phyloP scores from a whole-genome alignment of 2,329 filamentous ascomycete genomes.

The Aspergillus phoenicis region DNA sequence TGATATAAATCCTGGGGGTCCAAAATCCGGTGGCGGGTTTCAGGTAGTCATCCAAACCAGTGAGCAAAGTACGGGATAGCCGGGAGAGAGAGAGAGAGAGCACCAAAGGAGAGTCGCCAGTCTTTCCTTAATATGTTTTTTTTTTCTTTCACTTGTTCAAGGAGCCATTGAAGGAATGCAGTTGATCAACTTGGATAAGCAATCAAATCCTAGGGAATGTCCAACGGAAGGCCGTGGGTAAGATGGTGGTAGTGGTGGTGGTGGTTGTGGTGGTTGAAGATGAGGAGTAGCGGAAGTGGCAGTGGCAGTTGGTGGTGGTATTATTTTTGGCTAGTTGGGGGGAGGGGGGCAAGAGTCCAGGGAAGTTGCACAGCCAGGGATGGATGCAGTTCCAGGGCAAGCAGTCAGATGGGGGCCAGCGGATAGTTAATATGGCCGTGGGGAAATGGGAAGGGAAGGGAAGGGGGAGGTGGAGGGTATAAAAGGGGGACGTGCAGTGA shows the following conservation, averaged over 20 bases:
- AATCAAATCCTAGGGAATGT: conserved; percentile 21
- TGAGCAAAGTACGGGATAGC: conserved; percentile 6
- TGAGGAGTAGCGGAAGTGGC: not conserved
- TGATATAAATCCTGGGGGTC: conserved; percentile 21
- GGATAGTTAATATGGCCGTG: conserved; percentile 5
- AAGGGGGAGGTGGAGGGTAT: not conserved
- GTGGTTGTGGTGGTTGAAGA: not conserved
- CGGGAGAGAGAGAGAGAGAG: conserved; percentile 2
- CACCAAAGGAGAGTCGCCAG: conserved; percentile 18
- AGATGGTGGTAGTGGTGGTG: not conserved
- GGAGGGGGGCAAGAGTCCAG: not conserved
- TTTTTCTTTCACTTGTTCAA: conserved; percentile 12
- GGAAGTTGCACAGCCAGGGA: conserved; percentile 21
- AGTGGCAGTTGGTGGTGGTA: conserved; percentile 5
- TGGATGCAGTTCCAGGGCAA: conserved; percentile 11
- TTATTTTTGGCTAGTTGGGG: not conserved
- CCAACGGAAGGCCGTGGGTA: conserved; percentile 5
- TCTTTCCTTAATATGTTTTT: not conserved
- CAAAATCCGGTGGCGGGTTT: conserved; percentile 14
- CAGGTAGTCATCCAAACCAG: conserved; percentile 10
- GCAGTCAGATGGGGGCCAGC: conserved; percentile 11
- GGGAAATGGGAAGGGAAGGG: too few species aligned
- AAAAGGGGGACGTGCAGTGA: conserved; percentile 3
- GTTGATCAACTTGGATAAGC: conserved; percentile 15
- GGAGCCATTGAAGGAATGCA: conserved; percentile 28